Base-by-base conservation (phyloP, 2,329 filamentous ascomycete genomes). In the Penicillium sp. region DNA sequence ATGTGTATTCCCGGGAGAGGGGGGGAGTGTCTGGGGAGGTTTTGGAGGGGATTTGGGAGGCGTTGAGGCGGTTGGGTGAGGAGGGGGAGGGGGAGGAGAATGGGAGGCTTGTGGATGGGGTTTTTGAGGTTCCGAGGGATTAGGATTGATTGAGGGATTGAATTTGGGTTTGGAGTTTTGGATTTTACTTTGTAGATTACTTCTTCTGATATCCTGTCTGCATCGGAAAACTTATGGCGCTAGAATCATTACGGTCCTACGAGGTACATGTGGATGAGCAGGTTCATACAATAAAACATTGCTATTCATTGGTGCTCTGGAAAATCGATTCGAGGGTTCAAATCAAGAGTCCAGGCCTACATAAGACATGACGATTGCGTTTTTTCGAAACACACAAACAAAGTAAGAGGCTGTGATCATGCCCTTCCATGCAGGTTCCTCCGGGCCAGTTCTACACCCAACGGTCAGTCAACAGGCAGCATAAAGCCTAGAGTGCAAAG, bases 1-100 rank as follows among this genome's bases (percentile, higher is more conserved):
- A 96, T 76, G 76, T 96, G 10, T 95, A 94, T 74, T 87, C 86
- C 48, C 82, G 89, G 66, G 45, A 54, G 2, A 63, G 59, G 43
- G 55, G 57, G 35, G 66, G 64, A 0, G 25, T 67, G 7, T 10
- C 31, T 0, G 39, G 31, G 37, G 25, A 8, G 5, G 48, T 37
- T 1, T 47, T 66, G 7, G 60, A 67, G 17, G 41, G 59, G 15
- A 67, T 68, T 17, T n/a, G 57, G 0, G 14, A 42, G 12, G 52
- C 55, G 35, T 48, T 67, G 5, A 57, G 50, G 38, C 63, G 12
- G 1, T 48, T 64, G 17, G 54, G 41, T 10, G 41, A 62, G 3
- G 28, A 7, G 11, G 48, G 62, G 3, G 25, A 25, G 20, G 25
- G 25, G 25, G 20, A 31, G 4, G 60, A 62, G 20, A 58, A 67